Conservation (phyloP, 2,329 filamentous ascomycete genomes). For the Fusarium sp. region DNA sequence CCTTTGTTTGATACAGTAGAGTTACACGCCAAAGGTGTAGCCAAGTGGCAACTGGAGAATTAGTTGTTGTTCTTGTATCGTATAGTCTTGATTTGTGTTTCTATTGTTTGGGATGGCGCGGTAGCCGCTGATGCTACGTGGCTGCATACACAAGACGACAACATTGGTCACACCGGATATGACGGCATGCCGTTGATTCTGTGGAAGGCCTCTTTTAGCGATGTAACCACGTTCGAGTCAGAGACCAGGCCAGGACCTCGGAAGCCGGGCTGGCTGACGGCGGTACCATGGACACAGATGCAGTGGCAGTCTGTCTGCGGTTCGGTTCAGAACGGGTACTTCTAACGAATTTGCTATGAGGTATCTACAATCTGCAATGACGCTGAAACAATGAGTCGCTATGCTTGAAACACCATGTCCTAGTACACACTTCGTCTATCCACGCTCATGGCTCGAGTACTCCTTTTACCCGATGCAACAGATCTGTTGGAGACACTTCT, state of each 20-base stretch:
- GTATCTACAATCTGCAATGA: background rate
- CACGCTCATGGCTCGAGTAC: constrained; percentile 23
- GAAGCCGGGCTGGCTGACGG: constrained; percentile 49
- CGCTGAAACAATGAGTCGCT: constrained; percentile 14
- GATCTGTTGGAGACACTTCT: constrained; percentile 2
- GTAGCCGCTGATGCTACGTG: constrained; percentile 40
- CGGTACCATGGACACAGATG: too few relatives aligned
- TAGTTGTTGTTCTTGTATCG: background rate
- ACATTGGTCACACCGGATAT: constrained; percentile 64
- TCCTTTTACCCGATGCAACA: background rate
- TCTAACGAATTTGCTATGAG: background rate
- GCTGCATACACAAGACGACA: too few relatives aligned
- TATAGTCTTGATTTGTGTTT: background rate
- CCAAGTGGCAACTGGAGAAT: constrained; percentile 5
- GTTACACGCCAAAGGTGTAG: background rate
- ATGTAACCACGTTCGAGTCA: constrained; percentile 54
- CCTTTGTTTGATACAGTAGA: constrained; percentile 12
- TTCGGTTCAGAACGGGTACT: background rate
- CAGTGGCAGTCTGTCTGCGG: too few relatives aligned
- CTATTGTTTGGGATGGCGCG: background rate
- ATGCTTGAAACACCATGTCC: constrained; percentile 3
- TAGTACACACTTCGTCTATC: constrained; percentile 22
- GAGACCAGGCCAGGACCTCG: constrained; percentile 55
- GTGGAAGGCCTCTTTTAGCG: constrained; percentile 54
- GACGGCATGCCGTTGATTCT: constrained; percentile 53